Base-by-base conservation (phyloP, 1,284 basidiomycete species). In the Uromyces viciae-fabae region DNA sequence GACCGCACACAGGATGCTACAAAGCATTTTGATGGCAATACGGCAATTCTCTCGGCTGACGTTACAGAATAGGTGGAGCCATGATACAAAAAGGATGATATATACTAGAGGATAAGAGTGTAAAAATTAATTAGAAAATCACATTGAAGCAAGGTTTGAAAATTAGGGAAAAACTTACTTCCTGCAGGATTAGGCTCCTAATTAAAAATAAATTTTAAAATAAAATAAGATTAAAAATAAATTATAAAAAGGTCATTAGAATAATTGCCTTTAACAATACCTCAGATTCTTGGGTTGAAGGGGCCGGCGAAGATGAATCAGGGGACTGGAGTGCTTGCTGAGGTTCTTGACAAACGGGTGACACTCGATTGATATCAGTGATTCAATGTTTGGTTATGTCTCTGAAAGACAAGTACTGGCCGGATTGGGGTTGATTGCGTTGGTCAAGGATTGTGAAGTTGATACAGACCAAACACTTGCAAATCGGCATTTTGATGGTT, bases 21-120 rank as follows among this genome's bases (percentile, higher is more conserved):
- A n/a, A n/a, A n/a, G n/a, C 7, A 54, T 64, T 36, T 11, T 7
- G 11, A 28, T 54, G 8, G 28, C 58, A 28, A 19, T 38, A 11
- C 14, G 33, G 60, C 40, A 62, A 17, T 76, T 76, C 43, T 56
- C 60, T 5, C 25, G 74, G 40, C 58, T 64, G 5, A 76, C 58
- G 42, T 64, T 40, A 60, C 72, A 75, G 36, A 75, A 75, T 1
- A 75, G 46, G 42, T 75, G 72, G 25, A 75, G 72, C 72, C 72
- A 75, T 28, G 33, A 22, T 5, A 60, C 15, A 36, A 75, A 75
- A 42, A 75, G 25, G 28, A 40, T 40, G n/a, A 75, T n/a, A 25
- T 36, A 75, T 14, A 72, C 69, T 72, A n/a, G n/a, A n/a, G n/a
- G n/a, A n/a, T n/a, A n/a, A n/a, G 28, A 40, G 36, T 64, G 22